These are phyloP conservation scores for Xylariaceae sp. DNA, from an alignment of 2,329 filamentous ascomycete genomes.

Conservation along the genomic window DNA sequence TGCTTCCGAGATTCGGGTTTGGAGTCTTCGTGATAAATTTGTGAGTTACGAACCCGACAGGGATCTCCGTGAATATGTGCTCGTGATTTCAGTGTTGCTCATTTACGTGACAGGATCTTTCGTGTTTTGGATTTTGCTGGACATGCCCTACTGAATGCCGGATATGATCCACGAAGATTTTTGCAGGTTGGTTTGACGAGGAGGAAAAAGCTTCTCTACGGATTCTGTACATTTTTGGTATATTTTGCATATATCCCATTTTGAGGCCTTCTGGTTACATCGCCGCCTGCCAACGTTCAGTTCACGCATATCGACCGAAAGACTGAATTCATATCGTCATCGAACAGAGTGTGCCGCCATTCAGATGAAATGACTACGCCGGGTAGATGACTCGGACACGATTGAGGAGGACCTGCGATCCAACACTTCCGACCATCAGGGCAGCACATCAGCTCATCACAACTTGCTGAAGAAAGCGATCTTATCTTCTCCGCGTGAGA, in stretches of 20 bases:
- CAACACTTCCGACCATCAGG: too few relatives aligned
- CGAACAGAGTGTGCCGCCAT: too few relatives aligned
- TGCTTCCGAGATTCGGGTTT: constrained; percentile 27
- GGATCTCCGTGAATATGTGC: not conserved
- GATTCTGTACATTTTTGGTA: constrained; percentile 28
- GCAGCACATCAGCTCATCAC: too few relatives aligned
- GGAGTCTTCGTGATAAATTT: constrained; percentile 30
- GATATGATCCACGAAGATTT: constrained; percentile 29
- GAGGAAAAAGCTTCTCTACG: constrained; percentile 24
- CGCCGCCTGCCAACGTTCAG: too few relatives aligned
- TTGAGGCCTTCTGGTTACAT: constrained; percentile 7
- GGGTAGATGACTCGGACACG: too few relatives aligned
- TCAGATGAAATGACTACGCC: too few relatives aligned
- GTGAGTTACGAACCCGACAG: constrained; percentile 18
- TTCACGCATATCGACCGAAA: too few relatives aligned
- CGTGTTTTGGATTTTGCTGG: constrained; percentile 27
- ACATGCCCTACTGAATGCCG: constrained; percentile 27
- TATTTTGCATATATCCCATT: constrained; percentile 32
- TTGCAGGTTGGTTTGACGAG: constrained; percentile 22
- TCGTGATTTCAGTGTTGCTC: not conserved
- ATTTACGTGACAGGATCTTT: constrained; percentile 21
- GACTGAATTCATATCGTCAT: too few relatives aligned
- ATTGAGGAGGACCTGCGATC: too few relatives aligned
- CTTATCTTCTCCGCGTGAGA: too few relatives aligned
- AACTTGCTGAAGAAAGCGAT: too few relatives aligned